phyloP scores from a whole-genome alignment of 169 alveolate species.

The Cryptosporidium ubiquitum region DNA sequence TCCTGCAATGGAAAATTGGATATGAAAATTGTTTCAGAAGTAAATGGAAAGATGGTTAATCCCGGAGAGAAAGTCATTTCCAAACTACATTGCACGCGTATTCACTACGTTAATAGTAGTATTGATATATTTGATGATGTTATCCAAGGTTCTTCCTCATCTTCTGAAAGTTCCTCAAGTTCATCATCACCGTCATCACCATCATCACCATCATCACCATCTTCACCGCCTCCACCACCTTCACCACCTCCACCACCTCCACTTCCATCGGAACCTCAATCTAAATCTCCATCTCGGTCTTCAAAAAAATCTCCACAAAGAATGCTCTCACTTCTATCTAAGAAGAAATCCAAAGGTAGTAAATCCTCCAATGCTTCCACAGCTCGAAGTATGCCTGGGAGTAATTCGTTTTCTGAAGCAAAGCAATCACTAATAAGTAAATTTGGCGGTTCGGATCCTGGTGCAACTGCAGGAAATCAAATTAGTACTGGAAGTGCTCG shows the following conservation, averaged over 20 bases:
- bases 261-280: not conserved
- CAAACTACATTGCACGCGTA: not conserved
- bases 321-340: too few relatives aligned
- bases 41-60: constrained; percentile 3
- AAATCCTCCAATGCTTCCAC: too few relatives aligned
- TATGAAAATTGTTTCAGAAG: not conserved
- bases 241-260: not conserved
- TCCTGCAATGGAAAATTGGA: constrained; percentile 31
- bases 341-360: too few relatives aligned
- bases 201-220: not conserved
- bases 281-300: too few relatives aligned
- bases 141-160: not conserved
- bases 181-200: not conserved
- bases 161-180: not conserved
- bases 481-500: too few relatives aligned
- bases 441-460: too few relatives aligned
- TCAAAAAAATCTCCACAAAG: too few relatives aligned
- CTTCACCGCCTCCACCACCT: not conserved
- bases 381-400: too few relatives aligned
- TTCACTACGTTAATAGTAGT: not conserved
- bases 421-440: too few relatives aligned
- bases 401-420: too few relatives aligned
- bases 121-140: not conserved
- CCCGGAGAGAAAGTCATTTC: not conserved
- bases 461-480: too few relatives aligned